Evolutionary conservation across 768 basidiomycete genomes (phyloP).

Genomic region (Collybiopsis luxurians): DNA sequence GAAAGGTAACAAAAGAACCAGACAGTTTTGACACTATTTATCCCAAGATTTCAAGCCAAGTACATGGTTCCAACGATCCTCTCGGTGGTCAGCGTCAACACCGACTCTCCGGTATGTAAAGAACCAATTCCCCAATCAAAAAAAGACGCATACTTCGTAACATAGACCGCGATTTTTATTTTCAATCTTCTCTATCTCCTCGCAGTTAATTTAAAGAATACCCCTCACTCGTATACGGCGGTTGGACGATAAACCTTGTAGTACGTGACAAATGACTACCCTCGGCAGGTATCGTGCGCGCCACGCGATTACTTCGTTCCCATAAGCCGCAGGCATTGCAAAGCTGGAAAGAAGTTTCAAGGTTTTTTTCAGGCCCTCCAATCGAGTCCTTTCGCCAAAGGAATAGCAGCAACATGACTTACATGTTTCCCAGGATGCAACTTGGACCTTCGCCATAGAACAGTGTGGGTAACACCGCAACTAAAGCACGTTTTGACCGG

Average conservation of each 20-base stretch:
- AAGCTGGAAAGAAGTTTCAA: neutral
- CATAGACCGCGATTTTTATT: too few species aligned
- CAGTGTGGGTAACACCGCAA: slow-evolving; percentile 1
- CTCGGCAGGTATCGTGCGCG: neutral
- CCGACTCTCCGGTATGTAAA: too few species aligned
- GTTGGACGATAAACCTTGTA: slow-evolving; percentile 5
- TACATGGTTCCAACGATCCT: too few species aligned
- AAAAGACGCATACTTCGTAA: too few species aligned
- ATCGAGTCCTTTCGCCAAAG: too few species aligned
- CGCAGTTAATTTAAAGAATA: neutral
- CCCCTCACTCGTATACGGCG: slow-evolving; percentile 4
- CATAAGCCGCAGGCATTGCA: slow-evolving; percentile 5
- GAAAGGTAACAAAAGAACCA: too few species aligned
- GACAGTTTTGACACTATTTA: too few species aligned
- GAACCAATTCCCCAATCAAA: too few species aligned
- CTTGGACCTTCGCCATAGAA: slow-evolving; percentile 7
- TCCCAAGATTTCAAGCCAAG: too few species aligned
- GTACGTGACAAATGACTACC: too few species aligned
- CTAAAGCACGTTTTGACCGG: neutral
- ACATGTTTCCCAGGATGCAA: slow-evolving; percentile 6
- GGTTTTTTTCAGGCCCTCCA: neutral
- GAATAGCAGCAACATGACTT: neutral
- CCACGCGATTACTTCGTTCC: slow-evolving; percentile 2
- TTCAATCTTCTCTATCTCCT: too few species aligned
- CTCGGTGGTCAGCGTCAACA: too few species aligned